Base-by-base conservation (phyloP, 1,139 yeast species). In the Geotrichum reessii region DNA sequence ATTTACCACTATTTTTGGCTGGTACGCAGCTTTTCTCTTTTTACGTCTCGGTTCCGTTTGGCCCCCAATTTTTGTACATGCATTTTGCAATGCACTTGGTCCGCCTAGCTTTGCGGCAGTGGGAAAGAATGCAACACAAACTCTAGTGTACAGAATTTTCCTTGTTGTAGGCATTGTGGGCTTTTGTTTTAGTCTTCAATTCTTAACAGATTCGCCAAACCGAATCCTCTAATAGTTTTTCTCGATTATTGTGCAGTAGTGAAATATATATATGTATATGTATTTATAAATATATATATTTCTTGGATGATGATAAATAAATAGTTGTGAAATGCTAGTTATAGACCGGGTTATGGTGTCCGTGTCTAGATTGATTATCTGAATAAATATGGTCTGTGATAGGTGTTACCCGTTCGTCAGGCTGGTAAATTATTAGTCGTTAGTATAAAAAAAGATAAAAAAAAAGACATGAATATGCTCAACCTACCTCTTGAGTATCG, bases 1-100 rank as follows among this genome's bases (percentile, higher is more conserved):
- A 0, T 92, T 89, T 71, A 93, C 99, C 0, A 77, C 87, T 1
- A 61, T 87, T 12, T 93, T 95, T 74, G 99, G 98, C 0, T 76
- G 83, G 59, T 75, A 88, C 58, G 88, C 95, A 2, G 81, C 87
- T 61, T 79, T 77, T 64, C 68, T 88, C 11, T 87, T 82, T 63
- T 66, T 79, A 63, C 69, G 78, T 65, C 74, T 83, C 51, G 78
- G 80, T 5, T 83, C 81, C 58, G 69, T 88, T 8, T 84, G 87
- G 86, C 76, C 87, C 27, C 78, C 87, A 42, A 74, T 87, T 19
- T 69, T 79, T 1, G 81, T 84, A 2, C 99, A 93, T 69, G 67
- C 80, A 0, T 78, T 86, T 57, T 92, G 98, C 72, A 93, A 93
- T 70, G 73, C 81, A 59, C 76, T 87, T 74, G 96, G 97, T 0